Evolutionary conservation across 169 alveolate genomes (phyloP).

Genomic region (Neospora caninum): DNA sequence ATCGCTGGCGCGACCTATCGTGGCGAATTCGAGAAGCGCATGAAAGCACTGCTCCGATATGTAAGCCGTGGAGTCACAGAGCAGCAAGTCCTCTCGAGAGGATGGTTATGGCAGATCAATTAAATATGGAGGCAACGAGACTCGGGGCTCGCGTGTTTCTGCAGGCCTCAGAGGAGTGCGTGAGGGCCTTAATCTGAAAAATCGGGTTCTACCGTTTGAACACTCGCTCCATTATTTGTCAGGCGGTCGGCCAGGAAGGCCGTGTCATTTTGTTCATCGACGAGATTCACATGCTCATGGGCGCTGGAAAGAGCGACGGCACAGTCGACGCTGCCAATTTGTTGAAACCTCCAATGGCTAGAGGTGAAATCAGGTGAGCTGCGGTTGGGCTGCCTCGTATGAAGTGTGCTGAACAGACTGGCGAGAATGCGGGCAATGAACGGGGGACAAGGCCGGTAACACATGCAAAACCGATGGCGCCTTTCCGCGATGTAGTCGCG

Average conservation of each 20-base stretch:
- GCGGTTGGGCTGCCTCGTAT: not conserved
- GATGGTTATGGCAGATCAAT: not conserved
- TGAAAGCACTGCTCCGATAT: constrained; percentile 84
- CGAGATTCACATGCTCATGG: constrained; percentile 88
- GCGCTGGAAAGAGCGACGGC: constrained; percentile 86
- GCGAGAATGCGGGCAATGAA: too few relatives aligned
- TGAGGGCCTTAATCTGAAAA: too few relatives aligned
- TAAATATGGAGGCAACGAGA: not conserved
- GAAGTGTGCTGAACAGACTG: not conserved
- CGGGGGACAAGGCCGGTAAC: too few relatives aligned
- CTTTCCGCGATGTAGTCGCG: too few relatives aligned
- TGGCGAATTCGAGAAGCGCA: constrained; percentile 82
- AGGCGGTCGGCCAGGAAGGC: constrained; percentile 86
- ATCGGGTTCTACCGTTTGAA: not conserved
- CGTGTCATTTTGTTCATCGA: constrained; percentile 81
- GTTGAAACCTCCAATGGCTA: constrained; percentile 88
- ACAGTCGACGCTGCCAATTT: constrained; percentile 91
- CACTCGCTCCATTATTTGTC: not conserved
- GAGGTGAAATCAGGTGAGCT: constrained; percentile 86
- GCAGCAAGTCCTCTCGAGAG: not conserved
- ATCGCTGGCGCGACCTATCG: constrained; percentile 89
- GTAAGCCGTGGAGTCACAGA: constrained; percentile 38
- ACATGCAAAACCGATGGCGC: too few relatives aligned
- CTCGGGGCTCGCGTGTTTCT: not conserved
- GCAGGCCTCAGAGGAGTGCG: too few relatives aligned